Evolutionary conservation across 495 filamentous ascomycete genomes (phyloP), one percentile per base, ranked within the genome.

Genomic region (Viridothelium virens): DNA sequence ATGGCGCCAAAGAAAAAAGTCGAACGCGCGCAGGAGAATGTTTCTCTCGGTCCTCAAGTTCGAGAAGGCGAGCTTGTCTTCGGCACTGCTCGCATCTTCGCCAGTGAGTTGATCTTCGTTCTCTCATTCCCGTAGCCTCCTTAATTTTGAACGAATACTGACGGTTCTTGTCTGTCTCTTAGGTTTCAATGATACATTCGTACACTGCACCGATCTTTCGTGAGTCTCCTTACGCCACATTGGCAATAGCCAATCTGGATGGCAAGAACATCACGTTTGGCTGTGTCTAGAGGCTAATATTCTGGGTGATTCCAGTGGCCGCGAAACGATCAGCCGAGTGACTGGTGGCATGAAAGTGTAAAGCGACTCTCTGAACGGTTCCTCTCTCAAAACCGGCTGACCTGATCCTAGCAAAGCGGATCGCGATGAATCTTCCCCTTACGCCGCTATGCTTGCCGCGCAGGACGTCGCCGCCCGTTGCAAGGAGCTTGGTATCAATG

Each of bases 401-500:
- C 25, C 25, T 25, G 25, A 25, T 25, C 25, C 1, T 25, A 25
- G 25, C 85, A 99, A 99, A 89, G 94, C 94, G 79, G 94, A 99
- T 80, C 92, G 94, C 83, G 94, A 99, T 82, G 94, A 99, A 86
- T 97, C 92, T 69, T 97, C 92, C 62, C 94, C 94, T 70, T 99
- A 99, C 86, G 94, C 94, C 74, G 94, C 94, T 79, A 99, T 99
- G 94, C 90, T 99, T 88, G 94, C 94, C 79, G 94, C 72, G 14
- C 72, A 74, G 65, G 88, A 89, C 73, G 94, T 96, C 77, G 94
- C 94, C 72, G 83, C 84, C 75, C 89, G 93, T 78, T 99, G 94
- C 89, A 97, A 99, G 89, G 94, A 99, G 81, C 82, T 99, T 73
- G 95, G 95, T 77, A 96, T 99, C 82, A 97, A 89, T 78, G 92